Percentiles rank a stretch among this genome's conserved stretches.
Evolutionary conservation across 2,329 filamentous ascomycete species (phyloP).

Genomic region (Sarocladium oryzae): DNA sequence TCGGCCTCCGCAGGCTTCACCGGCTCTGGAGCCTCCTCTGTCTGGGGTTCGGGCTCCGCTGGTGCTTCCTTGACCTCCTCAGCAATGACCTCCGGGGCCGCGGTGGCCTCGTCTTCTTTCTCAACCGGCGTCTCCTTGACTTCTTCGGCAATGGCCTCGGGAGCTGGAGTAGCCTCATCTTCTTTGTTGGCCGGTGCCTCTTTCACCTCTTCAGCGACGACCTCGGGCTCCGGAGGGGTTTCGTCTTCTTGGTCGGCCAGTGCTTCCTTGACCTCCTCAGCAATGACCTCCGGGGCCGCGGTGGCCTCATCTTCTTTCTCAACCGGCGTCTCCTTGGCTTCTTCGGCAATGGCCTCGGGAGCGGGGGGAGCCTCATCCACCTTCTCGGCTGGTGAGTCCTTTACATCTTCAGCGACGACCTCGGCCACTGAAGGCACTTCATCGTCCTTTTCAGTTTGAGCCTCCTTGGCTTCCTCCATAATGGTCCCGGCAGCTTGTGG

Average conservation of each 20-base stretch:
- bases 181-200: too few relatives aligned
- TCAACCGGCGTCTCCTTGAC: too few relatives aligned
- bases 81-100: neutral
- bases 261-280: conserved; percentile 1
- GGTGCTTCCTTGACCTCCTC: neutral
- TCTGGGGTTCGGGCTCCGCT: neutral
- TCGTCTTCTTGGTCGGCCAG: neutral
- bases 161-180: too few relatives aligned
- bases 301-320: conserved; percentile 8
- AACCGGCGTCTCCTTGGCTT: too few relatives aligned
- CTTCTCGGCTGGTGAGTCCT: too few relatives aligned
- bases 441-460: neutral
- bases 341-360: too few relatives aligned
- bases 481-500: neutral
- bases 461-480: neutral
- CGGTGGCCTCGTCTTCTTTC: conserved; percentile 8
- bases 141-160: too few relatives aligned
- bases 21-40: conserved; percentile 9
- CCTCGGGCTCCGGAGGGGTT: too few relatives aligned
- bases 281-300: neutral
- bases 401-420: too few relatives aligned
- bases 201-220: too few relatives aligned
- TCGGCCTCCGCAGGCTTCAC: conserved; percentile 20
- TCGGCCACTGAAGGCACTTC: too few relatives aligned
- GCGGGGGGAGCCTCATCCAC: too few relatives aligned